Base-by-base conservation (phyloP, 2,329 filamentous ascomycete species). In the Penicillium nordicum region DNA sequence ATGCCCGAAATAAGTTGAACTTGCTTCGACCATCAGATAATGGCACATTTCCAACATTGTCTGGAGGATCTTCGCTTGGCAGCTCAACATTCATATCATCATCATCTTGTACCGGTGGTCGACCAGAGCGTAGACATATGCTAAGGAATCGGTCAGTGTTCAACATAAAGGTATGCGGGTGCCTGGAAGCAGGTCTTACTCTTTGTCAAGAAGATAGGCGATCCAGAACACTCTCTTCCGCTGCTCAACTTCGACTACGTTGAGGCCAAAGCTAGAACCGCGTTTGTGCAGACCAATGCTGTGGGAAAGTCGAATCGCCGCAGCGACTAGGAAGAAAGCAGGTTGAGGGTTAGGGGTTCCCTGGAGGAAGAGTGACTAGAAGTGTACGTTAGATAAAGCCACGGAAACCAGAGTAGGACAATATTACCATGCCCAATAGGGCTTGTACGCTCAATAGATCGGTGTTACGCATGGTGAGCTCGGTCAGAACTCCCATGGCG, bases 301-400 rank as follows among this genome's bases (percentile, higher is more conserved):
- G 72, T 97, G 93, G 1, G 93, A 89, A 21, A 96, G 80, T 50
- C 94, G 84, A 63, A 97, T 93, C 4, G 94, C 94, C 12, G 92
- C 90, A 5, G 93, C 90, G 30, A 97, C 88, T 48, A 97, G 82
- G 67, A 96, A 88, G 71, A 95, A 97, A 2, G 90, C 89, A 1
- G 94, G 93, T 66, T 99, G 94, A 0, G 93, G 94, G 67, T 97
- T 99, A 0, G 94, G 93, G 0, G 94, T 97, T 60, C 94, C 94
- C 72, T 97, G 91, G 75, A 99, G 83, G 76, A 97, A 99, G 16
- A 97, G 80, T 2, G 92, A 87, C 79, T 82, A 60, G n/a, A 53
- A 40, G 9, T 37, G 16, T 36, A 40, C 12, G 38, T 67, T 59
- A 67, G 56, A 34, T 2, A 34, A 32, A 37, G 12, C 2, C 4